Evolutionary conservation across 1,284 basidiomycete genomes (phyloP).

Genomic region (Violaceomyces palustris): DNA sequence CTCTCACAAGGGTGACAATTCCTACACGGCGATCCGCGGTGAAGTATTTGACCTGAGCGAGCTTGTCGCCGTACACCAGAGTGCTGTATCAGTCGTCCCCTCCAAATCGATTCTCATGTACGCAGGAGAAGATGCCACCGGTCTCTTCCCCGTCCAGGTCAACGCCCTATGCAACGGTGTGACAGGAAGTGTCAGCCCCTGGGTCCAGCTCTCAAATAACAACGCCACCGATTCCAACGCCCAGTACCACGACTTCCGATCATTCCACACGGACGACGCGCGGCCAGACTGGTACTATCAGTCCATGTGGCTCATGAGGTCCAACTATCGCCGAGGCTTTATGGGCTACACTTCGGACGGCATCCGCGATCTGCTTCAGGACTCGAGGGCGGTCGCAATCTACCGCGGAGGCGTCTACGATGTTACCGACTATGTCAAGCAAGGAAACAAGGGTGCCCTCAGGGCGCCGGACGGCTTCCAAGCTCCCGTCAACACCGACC

Average conservation of each 20-base stretch:
- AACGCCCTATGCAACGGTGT: conserved; percentile 87
- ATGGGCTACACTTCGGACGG: conserved; percentile 78
- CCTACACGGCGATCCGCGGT: conserved; percentile 77
- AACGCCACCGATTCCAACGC: conserved; percentile 73
- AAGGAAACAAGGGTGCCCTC: conserved; percentile 53
- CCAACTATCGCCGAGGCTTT: conserved; percentile 80
- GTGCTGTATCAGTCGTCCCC: conserved; percentile 70
- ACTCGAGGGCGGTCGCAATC: conserved; percentile 67
- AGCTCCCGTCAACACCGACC: conserved; percentile 61
- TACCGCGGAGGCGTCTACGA: conserved; percentile 85
- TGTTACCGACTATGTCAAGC: conserved; percentile 66
- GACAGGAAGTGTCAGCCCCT: conserved; percentile 74
- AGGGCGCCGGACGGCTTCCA: conserved; percentile 63
- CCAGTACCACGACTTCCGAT: conserved; percentile 90
- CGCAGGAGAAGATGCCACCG: conserved; percentile 70
- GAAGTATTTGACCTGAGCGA: conserved; percentile 77
- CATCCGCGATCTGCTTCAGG: conserved; percentile 65
- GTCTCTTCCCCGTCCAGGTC: conserved; percentile 93
- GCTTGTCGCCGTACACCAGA: conserved; percentile 58
- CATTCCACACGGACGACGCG: conserved; percentile 66
- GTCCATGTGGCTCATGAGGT: conserved; percentile 66
- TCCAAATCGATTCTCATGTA: conserved; percentile 73
- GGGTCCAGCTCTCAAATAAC: conserved; percentile 69
- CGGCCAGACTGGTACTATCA: conserved; percentile 98
- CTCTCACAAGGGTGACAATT: conserved; percentile 67